phyloP scores from a whole-genome alignment of 257 asterid species.

The Fraxinus pennsylvanica region DNA sequence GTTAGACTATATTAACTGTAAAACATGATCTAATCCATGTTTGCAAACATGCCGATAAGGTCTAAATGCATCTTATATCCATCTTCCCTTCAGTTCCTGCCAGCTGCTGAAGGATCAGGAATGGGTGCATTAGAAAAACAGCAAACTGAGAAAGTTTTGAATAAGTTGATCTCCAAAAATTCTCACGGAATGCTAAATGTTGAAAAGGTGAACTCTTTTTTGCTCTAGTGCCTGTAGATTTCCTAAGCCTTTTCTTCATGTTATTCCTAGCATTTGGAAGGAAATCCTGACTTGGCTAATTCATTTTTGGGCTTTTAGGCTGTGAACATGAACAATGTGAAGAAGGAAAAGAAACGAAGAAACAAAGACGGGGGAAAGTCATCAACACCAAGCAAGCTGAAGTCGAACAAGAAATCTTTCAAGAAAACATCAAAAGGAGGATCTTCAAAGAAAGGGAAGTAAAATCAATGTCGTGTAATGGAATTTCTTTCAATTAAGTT shows the following conservation, averaged over 20 bases:
- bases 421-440: conserved; percentile 59
- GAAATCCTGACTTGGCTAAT: neutral
- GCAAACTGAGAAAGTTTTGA: conserved; percentile 81
- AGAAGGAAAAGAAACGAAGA: conserved; percentile 67
- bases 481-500: neutral
- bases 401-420: conserved; percentile 56
- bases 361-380: conserved; percentile 48
- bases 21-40: neutral
- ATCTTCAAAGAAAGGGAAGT: conserved; percentile 56
- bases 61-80: neutral
- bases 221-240: neutral
- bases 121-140: conserved; percentile 83
- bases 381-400: conserved; percentile 54
- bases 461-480: conserved; percentile 40
- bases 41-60: neutral
- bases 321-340: conserved; percentile 84
- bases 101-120: conserved; percentile 92
- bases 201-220: conserved; percentile 53
- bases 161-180: conserved; percentile 64
- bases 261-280: neutral
- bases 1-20: neutral
- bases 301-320: conserved; percentile 53
- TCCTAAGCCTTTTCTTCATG: neutral
- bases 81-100: conserved; percentile 59
- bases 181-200: conserved; percentile 91